phyloP scores from a whole-genome alignment of 179 eudicot species.

The Sideroxylon spinosum region DNA sequence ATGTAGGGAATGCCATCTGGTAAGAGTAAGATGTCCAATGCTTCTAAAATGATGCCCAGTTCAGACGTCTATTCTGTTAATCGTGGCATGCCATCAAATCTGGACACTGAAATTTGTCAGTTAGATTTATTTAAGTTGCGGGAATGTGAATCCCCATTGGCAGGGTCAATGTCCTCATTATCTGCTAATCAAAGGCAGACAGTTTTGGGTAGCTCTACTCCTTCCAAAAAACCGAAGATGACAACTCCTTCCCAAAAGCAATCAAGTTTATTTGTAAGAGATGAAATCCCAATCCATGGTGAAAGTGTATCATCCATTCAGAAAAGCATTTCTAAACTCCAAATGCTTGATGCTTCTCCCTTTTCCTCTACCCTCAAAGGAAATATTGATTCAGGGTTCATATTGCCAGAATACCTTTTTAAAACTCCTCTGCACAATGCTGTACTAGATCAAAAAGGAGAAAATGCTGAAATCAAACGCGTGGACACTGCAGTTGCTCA shows the following conservation, averaged over 20 bases:
- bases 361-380: constrained; percentile 47
- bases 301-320: constrained; percentile 42
- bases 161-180: constrained; percentile 42
- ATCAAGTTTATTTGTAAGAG: constrained; percentile 23
- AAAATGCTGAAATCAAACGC: constrained; percentile 23
- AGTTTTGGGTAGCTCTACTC: constrained; percentile 24
- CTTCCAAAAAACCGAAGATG: constrained; percentile 22
- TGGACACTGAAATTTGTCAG: constrained; percentile 18
- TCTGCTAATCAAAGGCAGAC: constrained; percentile 37
- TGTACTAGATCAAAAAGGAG: constrained; percentile 15
- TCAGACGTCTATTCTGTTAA: constrained; percentile 22
- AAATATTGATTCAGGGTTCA: constrained; percentile 36
- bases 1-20: constrained; percentile 32
- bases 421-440: constrained; percentile 29
- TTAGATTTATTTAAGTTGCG: constrained; percentile 10
- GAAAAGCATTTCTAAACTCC: constrained; percentile 68
- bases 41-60: constrained; percentile 19
- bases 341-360: constrained; percentile 53
- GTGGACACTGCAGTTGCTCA: constrained; percentile 42
- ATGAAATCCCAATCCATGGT: constrained; percentile 30
- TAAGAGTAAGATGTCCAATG: constrained; percentile 20
- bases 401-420: constrained; percentile 19
- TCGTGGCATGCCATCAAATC: constrained; percentile 21
- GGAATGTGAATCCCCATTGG: constrained; percentile 27
- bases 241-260: constrained; percentile 32